Conservation (phyloP, 352 stramenopile species). For the Globisporangium sylvaticum region DNA sequence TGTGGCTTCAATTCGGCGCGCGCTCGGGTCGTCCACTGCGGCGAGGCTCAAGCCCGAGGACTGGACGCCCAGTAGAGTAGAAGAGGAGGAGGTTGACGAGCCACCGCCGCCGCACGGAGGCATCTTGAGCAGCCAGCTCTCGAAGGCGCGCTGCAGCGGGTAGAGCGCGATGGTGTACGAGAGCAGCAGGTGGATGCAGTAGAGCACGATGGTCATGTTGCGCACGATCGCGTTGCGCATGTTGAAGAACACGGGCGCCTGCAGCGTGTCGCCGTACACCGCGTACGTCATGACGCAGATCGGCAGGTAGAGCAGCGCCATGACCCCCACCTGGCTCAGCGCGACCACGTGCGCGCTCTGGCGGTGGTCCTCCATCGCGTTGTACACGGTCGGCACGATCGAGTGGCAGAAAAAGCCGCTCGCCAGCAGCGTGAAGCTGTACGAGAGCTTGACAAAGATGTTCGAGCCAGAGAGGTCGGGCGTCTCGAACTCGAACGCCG, state of each 20-base stretch:
- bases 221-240: constrained; percentile 74
- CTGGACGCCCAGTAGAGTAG: constrained; percentile 12
- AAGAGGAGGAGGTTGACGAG: neutral
- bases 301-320: constrained; percentile 58
- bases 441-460: constrained; percentile 59
- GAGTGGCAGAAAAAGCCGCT: constrained; percentile 70
- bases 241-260: constrained; percentile 81
- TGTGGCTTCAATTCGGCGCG: constrained; percentile 22
- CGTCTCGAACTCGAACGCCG: constrained; percentile 61
- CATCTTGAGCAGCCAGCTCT: constrained; percentile 42
- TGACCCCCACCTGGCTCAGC: constrained; percentile 45
- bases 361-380: constrained; percentile 59
- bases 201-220: constrained; percentile 70
- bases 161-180: constrained; percentile 69
- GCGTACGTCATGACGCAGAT: constrained; percentile 77
- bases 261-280: constrained; percentile 68
- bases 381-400: constrained; percentile 73
- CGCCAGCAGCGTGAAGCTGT: constrained; percentile 63
- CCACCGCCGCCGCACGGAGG: constrained; percentile 13
- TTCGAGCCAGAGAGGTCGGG: constrained; percentile 52
- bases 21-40: constrained; percentile 10
- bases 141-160: constrained; percentile 62
- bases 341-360: constrained; percentile 48
- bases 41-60: constrained; percentile 16
- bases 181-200: constrained; percentile 68